A percentile compares a stretch with the other conserved stretches of the same genome.
Evolutionary conservation across 768 basidiomycete species (phyloP).

Genomic region (Serendipita sp.): DNA sequence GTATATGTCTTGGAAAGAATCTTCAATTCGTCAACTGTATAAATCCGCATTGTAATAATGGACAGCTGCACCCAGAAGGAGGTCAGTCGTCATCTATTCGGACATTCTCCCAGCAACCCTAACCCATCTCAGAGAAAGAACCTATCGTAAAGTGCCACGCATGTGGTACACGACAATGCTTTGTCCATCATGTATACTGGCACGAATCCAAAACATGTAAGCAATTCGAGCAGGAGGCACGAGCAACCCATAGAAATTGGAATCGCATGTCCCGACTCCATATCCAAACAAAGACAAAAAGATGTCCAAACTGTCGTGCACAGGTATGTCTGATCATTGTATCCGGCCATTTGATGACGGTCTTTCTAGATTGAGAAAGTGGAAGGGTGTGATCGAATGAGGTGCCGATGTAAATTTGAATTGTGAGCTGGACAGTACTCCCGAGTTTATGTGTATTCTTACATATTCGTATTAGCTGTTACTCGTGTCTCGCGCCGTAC

Average conservation of each 20-base stretch:
- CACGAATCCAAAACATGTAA: background rate
- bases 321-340: background rate
- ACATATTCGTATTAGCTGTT: background rate
- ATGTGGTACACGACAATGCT: background rate
- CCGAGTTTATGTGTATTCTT: background rate
- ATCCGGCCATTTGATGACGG: background rate
- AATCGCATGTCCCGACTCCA: background rate
- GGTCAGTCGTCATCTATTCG: background rate
- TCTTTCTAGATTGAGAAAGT: background rate
- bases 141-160: slow-evolving; percentile 1
- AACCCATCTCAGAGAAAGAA: background rate
- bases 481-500: background rate
- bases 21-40: background rate
- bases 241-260: background rate
- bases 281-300: background rate
- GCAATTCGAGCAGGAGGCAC: background rate
- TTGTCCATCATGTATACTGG: background rate
- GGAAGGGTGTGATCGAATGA: background rate
- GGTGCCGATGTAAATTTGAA: background rate
- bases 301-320: background rate
- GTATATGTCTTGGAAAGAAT: background rate
- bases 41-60: background rate
- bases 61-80: background rate
- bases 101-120: background rate
- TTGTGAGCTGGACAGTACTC: background rate